Percentiles rank a stretch among this genome's conserved stretches.
These are phyloP conservation scores for Cladosporium sp. DNA, from an alignment of 2,329 filamentous ascomycete genomes.

Conservation along the genomic window DNA sequence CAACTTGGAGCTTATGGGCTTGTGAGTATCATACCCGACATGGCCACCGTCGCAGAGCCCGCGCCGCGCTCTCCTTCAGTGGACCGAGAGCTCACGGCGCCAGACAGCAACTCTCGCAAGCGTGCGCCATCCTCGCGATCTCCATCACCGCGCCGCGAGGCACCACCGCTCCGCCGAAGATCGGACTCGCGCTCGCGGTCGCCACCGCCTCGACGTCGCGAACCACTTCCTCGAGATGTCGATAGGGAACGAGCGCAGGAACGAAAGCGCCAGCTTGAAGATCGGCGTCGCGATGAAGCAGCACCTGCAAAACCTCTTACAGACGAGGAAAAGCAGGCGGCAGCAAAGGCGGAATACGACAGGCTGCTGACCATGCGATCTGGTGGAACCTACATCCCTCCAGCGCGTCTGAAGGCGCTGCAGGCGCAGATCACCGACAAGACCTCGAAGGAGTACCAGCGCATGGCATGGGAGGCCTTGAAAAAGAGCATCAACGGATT, in stretches of 20 bases:
- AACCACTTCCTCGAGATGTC: conserved; percentile 44
- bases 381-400: conserved; percentile 94
- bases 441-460: conserved; percentile 92
- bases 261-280: conserved; percentile 49
- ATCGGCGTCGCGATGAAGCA: conserved; percentile 37
- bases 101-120: conserved; percentile 27
- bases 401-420: conserved; percentile 80
- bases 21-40: background rate
- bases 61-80: background rate
- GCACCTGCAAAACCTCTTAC: conserved; percentile 51
- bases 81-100: conserved; percentile 7
- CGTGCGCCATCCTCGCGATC: conserved; percentile 32
- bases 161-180: conserved; percentile 27
- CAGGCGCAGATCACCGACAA: conserved; percentile 98
- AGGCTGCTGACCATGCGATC: conserved; percentile 89
- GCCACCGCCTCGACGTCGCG: conserved; percentile 30
- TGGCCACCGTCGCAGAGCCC: conserved; percentile 11
- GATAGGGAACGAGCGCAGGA: conserved; percentile 49
- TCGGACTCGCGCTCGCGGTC: conserved; percentile 31
- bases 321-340: conserved; percentile 81
- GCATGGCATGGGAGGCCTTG: conserved; percentile 97
- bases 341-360: conserved; percentile 88
- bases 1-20: background rate
- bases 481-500: conserved; percentile 99
- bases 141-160: conserved; percentile 32